These are phyloP conservation scores for Fagopyrum esculentum DNA, from an alignment of 148 eudicot genomes.

Conservation along the genomic window DNA sequence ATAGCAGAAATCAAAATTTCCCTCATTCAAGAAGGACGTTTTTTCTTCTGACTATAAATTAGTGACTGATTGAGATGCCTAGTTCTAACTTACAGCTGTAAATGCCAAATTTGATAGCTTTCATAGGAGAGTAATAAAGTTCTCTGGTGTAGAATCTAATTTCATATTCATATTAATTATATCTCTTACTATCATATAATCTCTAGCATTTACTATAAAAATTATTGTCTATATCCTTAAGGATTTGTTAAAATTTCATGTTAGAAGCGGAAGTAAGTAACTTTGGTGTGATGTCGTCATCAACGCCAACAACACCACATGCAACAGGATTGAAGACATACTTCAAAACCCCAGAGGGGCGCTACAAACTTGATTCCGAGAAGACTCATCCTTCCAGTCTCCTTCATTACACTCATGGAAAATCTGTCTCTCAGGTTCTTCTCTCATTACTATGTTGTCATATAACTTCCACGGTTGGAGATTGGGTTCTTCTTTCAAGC, in stretches of 20 bases:
- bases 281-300: conserved; percentile 14
- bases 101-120: neutral
- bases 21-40: neutral
- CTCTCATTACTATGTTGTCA: neutral
- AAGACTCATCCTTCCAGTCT: conserved; percentile 34
- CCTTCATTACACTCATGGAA: conserved; percentile 30
- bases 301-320: conserved; percentile 9
- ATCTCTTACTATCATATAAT: neutral
- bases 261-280: neutral
- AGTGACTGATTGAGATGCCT: neutral
- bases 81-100: neutral
- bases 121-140: too few relatives aligned
- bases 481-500: neutral
- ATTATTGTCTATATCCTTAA: neutral
- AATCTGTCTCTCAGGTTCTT: conserved; percentile 36
- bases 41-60: neutral
- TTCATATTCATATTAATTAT: neutral
- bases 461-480: neutral
- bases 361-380: conserved; percentile 32
- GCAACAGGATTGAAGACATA: conserved; percentile 27
- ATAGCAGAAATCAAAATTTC: neutral
- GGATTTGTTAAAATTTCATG: neutral
- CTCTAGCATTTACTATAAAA: neutral
- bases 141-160: neutral
- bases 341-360: conserved; percentile 43